Base-by-base conservation (phyloP, 352 stramenopile species). In the Phytophthora lateralis region DNA sequence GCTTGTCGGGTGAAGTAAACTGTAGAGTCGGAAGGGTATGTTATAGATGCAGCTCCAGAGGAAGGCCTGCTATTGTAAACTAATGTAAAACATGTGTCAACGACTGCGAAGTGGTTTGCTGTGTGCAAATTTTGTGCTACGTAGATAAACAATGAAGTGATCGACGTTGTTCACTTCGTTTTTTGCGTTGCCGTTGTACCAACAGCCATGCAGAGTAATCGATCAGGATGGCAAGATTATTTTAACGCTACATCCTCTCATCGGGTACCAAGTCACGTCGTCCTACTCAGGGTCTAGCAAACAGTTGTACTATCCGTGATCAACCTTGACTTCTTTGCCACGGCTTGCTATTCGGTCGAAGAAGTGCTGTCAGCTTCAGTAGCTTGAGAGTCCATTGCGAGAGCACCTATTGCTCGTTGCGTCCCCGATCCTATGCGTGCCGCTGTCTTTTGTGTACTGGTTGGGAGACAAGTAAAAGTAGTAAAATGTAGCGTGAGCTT, bases 371-470 rank as follows among this genome's bases (percentile, higher is more conserved):
- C 26, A 4, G 64, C 37, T 1, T 69, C 15, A 26, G 24, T 17
- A n/a, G 43, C 18, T 54, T 32, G 47, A n/a, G 47, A 17, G 15
- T 42, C 11, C 0, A 42, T 43, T 2, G 30, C 45, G 4, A 83
- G 32, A n/a, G 34, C 59, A n/a, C 37, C 18, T 55, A 76, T 76
- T n/a, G 64, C 68, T 9, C 17, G 39, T 11, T 73, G 59, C 6
- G 49, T 63, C 53, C 79, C 59, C 7, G 63, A 55, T 1, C 53
- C 65, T 60, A 81, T 79, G 4, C 68, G 68, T 6, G 46, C 29
- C 15, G 63, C 76, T 44, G 80, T 46, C 2, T 48, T 30, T 6
- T 55, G 53, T 6, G 53, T 60, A 27, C 3, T 24, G 21, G 21
- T 24, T 24, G 21, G 21, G 1, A 24, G 21, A 24, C 21, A 24